A percentile compares a stretch with the other conserved stretches of the same genome.
phyloP scores from a whole-genome alignment of 2,329 filamentous ascomycete genomes.

The Acephala macrosclerotiorum region DNA sequence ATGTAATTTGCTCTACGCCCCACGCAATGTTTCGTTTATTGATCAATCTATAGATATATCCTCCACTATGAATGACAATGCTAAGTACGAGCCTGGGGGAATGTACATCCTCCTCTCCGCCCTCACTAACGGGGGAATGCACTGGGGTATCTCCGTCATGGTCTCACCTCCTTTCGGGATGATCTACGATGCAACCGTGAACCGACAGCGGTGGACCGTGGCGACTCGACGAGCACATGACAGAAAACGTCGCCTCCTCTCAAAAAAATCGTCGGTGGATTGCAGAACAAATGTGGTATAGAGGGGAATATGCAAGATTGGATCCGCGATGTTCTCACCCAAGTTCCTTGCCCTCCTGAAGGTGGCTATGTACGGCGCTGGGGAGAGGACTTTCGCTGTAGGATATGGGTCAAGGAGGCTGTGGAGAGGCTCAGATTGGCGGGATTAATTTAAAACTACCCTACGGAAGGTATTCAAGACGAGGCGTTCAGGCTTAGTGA shows the following conservation, averaged over 20 bases:
- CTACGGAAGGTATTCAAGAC: not conserved
- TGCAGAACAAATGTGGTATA: not conserved
- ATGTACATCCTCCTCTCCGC: conserved; percentile 13
- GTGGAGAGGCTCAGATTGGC: not conserved
- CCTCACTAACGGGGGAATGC: not conserved
- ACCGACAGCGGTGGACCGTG: not conserved
- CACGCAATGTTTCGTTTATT: not conserved
- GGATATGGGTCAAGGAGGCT: not conserved
- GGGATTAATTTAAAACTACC: not conserved
- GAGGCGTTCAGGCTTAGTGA: not conserved
- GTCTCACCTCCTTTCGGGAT: conserved; percentile 8
- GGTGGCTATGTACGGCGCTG: not conserved
- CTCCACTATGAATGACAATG: not conserved
- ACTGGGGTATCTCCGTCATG: conserved; percentile 13
- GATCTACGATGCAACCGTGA: conserved; percentile 13
- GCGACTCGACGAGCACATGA: not conserved
- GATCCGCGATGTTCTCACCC: not conserved
- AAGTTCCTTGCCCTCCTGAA: not conserved
- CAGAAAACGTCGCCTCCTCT: not conserved
- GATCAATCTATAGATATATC: not conserved
- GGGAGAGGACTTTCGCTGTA: conserved; percentile 7
- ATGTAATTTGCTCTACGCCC: too few relatives aligned
- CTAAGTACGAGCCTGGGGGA: not conserved
- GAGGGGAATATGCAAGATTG: not conserved
- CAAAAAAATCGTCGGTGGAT: not conserved